Evolutionary conservation across 208 protist species (phyloP).

Genomic region (Crithidia acanthocephali): DNA sequence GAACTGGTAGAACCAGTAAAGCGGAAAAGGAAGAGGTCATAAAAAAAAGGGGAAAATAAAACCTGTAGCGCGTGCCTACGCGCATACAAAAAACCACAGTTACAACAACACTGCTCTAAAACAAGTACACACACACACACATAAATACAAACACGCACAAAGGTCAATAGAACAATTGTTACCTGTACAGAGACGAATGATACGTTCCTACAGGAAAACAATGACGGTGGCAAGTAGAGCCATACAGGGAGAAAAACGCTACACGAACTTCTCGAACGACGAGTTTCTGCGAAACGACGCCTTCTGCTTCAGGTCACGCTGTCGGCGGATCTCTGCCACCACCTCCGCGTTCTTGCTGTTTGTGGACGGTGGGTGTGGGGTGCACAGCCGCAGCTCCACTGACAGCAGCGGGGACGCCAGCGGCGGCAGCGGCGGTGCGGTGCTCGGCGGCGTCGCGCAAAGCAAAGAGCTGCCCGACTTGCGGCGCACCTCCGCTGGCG

Average conservation of each 20-base stretch:
- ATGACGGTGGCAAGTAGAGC: no score
- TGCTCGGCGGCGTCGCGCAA: not conserved
- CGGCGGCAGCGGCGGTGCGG: not conserved
- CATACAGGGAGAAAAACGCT: conserved; percentile 4
- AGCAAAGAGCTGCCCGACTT: not conserved
- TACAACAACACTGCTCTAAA: no score
- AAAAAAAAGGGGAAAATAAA: no score
- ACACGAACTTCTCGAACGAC: conserved; percentile 2
- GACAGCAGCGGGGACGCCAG: conserved; percentile 6
- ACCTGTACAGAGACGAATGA: no score
- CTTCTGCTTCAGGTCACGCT: conserved; percentile 4
- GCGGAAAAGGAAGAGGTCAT: no score
- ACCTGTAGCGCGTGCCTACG: no score
- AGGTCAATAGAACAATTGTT: no score
- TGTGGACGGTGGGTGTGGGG: not conserved
- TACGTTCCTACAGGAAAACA: no score
- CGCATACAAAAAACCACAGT: no score
- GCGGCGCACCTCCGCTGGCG: not conserved
- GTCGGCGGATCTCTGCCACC: conserved; percentile 9
- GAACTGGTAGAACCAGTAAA: no score
- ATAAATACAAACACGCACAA: no score
- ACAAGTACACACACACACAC: no score
- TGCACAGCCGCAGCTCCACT: not conserved
- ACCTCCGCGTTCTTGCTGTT: not conserved
- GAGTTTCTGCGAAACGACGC: not conserved